phyloP scores from a whole-genome alignment of 2,329 filamentous ascomycete genomes.

The Elsinoe perseae region DNA sequence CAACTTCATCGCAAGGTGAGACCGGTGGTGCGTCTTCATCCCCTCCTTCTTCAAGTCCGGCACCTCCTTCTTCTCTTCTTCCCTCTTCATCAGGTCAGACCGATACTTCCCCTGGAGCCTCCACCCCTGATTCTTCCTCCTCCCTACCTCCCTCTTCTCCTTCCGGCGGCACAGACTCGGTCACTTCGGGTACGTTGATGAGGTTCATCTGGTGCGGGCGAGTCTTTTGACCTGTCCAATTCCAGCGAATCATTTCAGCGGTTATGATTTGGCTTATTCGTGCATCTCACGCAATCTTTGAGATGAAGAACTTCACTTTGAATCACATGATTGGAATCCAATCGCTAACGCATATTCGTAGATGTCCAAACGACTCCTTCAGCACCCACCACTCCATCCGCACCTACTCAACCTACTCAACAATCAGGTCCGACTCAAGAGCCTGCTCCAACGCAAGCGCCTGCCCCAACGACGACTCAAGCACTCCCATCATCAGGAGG shows the following conservation, averaged over 20 bases:
- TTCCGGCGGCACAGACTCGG: slow-evolving; percentile 13
- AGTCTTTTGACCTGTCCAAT: slow-evolving; percentile 14
- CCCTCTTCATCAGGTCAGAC: slow-evolving; percentile 14
- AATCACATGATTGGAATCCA: background rate
- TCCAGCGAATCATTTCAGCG: slow-evolving; percentile 15
- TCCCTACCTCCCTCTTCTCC: slow-evolving; percentile 13
- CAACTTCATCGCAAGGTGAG: slow-evolving; percentile 20
- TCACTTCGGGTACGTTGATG: slow-evolving; percentile 17
- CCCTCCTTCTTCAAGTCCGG: slow-evolving; percentile 18
- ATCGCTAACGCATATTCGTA: background rate
- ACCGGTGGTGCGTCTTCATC: slow-evolving; percentile 17
- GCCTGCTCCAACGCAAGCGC: slow-evolving; percentile 9
- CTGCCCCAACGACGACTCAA: background rate
- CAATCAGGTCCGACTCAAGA: slow-evolving; percentile 3
- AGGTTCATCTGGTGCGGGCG: slow-evolving; percentile 16
- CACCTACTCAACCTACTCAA: background rate
- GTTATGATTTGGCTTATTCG: slow-evolving; percentile 8
- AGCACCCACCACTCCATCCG: background rate
- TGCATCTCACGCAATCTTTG: background rate
- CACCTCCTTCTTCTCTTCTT: slow-evolving; percentile 19
- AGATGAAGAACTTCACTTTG: background rate
- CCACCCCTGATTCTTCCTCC: slow-evolving; percentile 15
- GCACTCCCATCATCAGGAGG: slow-evolving; percentile 17
- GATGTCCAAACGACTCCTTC: slow-evolving; percentile 11
- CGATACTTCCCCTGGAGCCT: slow-evolving; percentile 18